phyloP scores from a whole-genome alignment of 2,329 filamentous ascomycete genomes.

The Colletotrichum cereale region DNA sequence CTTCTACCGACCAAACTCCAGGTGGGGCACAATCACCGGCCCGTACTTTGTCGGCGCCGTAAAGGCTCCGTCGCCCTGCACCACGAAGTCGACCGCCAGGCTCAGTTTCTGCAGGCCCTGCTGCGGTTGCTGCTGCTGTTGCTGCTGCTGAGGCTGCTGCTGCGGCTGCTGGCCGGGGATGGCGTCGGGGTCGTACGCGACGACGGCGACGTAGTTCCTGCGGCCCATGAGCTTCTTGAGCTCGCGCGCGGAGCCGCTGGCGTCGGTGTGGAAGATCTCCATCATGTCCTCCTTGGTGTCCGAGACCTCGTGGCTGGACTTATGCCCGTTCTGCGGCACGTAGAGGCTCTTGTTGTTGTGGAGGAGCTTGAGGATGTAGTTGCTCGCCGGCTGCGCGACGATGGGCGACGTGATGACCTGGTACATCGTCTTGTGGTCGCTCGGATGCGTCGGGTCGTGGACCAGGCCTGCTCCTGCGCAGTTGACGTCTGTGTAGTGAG shows the following conservation, averaged over 20 bases:
- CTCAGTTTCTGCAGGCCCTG: constrained; percentile 76
- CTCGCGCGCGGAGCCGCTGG: constrained; percentile 84
- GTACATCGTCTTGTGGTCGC: constrained; percentile 99
- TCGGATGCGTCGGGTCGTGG: constrained; percentile 91
- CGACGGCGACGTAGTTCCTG: constrained; percentile 91
- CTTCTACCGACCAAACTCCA: constrained; percentile 77
- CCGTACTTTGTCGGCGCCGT: constrained; percentile 93
- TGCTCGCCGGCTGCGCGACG: constrained; percentile 86
- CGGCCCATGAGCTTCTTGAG: constrained; percentile 93
- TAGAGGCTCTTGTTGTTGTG: constrained; percentile 95
- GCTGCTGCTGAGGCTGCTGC: constrained; percentile 48
- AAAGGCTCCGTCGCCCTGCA: constrained; percentile 89
- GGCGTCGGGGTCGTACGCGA: constrained; percentile 93
- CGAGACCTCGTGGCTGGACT: constrained; percentile 77
- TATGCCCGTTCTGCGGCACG: constrained; percentile 87
- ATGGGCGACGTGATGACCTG: constrained; percentile 95
- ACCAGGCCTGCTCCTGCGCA: constrained; percentile 92
- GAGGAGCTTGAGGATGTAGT: constrained; percentile 92
- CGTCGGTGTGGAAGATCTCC: constrained; percentile 98
- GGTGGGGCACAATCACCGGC: constrained; percentile 91
- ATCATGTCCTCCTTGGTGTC: constrained; percentile 99
- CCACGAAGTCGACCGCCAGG: constrained; percentile 95
- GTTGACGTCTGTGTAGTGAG: constrained; percentile 74
- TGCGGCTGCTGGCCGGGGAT: constrained; percentile 53
- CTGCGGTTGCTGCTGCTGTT: constrained; percentile 46